phyloP scores from a whole-genome alignment of 1,139 yeast species.

The Taphrina deformans region DNA sequence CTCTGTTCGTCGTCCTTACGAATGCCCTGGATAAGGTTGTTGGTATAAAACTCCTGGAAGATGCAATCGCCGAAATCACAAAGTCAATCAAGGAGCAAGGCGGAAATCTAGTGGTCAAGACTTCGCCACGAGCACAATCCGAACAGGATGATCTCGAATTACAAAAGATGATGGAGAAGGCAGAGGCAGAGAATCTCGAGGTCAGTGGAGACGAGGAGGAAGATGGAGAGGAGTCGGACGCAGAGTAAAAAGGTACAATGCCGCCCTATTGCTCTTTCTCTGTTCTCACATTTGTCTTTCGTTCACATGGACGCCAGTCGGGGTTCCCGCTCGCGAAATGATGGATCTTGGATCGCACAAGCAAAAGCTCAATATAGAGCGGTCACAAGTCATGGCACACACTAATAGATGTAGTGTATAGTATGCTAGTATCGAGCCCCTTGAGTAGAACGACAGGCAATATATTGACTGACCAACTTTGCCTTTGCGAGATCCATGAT shows the following conservation, averaged over 20 bases:
- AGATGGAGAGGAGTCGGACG: slow-evolving; percentile 33
- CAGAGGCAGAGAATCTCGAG: slow-evolving; percentile 64
- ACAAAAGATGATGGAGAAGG: slow-evolving; percentile 83
- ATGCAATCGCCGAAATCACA: slow-evolving; percentile 75
- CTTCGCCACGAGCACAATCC: slow-evolving; percentile 98
- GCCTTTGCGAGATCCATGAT: too few species aligned
- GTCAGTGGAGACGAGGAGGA: slow-evolving; percentile 49
- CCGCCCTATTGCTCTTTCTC: too few species aligned
- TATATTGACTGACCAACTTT: background rate
- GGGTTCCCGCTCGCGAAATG: too few species aligned
- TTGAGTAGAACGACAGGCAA: background rate
- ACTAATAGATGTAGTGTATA: background rate
- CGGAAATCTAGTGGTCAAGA: slow-evolving; percentile 87
- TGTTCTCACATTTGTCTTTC: too few species aligned
- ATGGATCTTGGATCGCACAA: too few species aligned
- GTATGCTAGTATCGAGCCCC: background rate
- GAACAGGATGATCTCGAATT: slow-evolving; percentile 98
- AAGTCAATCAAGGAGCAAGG: slow-evolving; percentile 69
- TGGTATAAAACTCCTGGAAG: slow-evolving; percentile 75
- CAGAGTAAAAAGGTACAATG: slow-evolving; percentile 17
- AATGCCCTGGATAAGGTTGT: slow-evolving; percentile 88
- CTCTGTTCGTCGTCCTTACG: slow-evolving; percentile 88
- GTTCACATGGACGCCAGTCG: background rate
- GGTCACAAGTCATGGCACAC: background rate
- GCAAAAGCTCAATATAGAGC: background rate